Percentiles rank a stretch among this genome's conserved stretches.
Conservation (phyloP, 2,329 filamentous ascomycete genomes). For the Xylariaceae sp. region DNA sequence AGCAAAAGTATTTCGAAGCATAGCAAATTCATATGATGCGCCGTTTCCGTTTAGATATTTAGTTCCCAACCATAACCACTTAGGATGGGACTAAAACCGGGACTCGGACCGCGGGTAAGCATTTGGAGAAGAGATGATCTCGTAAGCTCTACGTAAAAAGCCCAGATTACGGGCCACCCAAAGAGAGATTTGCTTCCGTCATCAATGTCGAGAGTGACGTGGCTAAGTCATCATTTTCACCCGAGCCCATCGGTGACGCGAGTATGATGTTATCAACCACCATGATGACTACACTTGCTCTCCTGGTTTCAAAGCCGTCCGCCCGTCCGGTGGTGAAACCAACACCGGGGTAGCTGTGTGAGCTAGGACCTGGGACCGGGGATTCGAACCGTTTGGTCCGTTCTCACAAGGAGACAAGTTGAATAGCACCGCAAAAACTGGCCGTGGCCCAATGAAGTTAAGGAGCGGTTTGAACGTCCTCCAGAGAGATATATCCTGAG, state of each 20-base stretch:
- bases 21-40: neutral
- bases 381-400: neutral
- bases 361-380: constrained; percentile 6
- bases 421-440: no score
- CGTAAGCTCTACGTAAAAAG: constrained; percentile 5
- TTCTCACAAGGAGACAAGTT: neutral
- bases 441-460: no score
- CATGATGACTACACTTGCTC: neutral
- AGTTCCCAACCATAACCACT: constrained; percentile 8
- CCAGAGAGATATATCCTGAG: neutral
- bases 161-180: no score
- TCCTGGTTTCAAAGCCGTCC: neutral
- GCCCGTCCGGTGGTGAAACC: neutral
- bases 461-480: no score
- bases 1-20: neutral
- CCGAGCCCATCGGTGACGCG: constrained; percentile 2
- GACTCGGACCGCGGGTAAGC: neutral
- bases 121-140: constrained; percentile 4
- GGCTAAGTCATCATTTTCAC: constrained; percentile 1
- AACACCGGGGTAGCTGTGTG: constrained; percentile 3
- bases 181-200: constrained; percentile 4
- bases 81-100: constrained; percentile 6
- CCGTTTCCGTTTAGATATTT: neutral
- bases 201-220: constrained; percentile 5
- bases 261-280: constrained; percentile 8